Percentiles rank a stretch among this genome's conserved stretches.
Evolutionary conservation across 192 early-diverging fungal species (phyloP).

Genomic region (Borealophlyctis nickersoniae): DNA sequence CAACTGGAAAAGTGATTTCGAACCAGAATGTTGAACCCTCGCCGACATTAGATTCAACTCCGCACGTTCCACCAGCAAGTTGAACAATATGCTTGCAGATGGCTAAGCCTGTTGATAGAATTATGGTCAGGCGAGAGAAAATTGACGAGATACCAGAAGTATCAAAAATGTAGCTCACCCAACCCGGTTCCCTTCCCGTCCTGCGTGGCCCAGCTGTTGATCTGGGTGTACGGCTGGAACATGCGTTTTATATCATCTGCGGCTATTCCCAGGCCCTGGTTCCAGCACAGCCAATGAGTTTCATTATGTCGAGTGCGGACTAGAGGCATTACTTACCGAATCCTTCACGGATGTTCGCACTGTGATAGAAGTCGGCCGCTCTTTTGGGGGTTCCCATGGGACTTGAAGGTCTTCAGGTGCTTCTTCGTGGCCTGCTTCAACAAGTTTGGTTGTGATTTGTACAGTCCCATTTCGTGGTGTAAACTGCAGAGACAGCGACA

Average conservation of each 20-base stretch:
- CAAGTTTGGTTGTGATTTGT: slow-evolving; percentile 1
- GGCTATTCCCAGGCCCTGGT: slow-evolving; percentile 17
- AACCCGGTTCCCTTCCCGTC: slow-evolving; percentile 26
- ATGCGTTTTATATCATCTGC: slow-evolving; percentile 12
- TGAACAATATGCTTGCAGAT: slow-evolving; percentile 27
- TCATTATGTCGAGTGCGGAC: too few relatives aligned
- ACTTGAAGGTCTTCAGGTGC: neutral
- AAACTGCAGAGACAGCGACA: too few relatives aligned
- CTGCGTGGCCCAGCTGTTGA: slow-evolving; percentile 13
- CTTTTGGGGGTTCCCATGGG: neutral
- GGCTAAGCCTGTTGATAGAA: slow-evolving; percentile 8
- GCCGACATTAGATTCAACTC: slow-evolving; percentile 8
- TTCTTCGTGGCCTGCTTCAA: neutral
- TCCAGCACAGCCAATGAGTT: too few relatives aligned
- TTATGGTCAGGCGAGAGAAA: neutral
- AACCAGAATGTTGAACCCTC: slow-evolving; percentile 25
- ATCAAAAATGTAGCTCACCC: neutral
- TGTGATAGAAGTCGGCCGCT: neutral
- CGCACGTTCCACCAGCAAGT: slow-evolving; percentile 22
- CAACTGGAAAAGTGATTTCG: slow-evolving; percentile 14
- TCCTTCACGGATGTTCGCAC: slow-evolving; percentile 22
- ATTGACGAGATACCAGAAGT: neutral
- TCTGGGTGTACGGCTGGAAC: slow-evolving; percentile 26
- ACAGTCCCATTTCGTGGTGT: slow-evolving; percentile 4
- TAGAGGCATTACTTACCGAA: too few relatives aligned